Percentiles rank a stretch among this genome's conserved stretches.
These are phyloP conservation scores for Alloascoidea hylecoeti DNA, from an alignment of 805 yeast genomes.

Conservation along the genomic window DNA sequence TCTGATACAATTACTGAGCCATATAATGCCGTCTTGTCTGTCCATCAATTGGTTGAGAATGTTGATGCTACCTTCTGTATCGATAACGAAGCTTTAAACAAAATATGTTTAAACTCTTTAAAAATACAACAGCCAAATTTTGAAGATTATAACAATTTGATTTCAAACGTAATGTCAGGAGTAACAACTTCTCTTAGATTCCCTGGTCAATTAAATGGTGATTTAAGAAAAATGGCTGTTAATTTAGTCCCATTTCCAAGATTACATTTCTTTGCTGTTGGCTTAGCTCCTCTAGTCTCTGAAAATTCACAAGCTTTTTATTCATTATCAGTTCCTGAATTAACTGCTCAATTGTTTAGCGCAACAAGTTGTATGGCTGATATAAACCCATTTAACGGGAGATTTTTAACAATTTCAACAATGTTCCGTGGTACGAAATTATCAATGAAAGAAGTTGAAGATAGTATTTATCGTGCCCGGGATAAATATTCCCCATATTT, in stretches of 20 bases:
- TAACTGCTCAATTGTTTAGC: constrained; percentile 91
- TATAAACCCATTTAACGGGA: constrained; percentile 83
- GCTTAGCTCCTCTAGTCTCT: constrained; percentile 85
- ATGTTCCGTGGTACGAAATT: constrained; percentile 93
- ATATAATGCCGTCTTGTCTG: constrained; percentile 83
- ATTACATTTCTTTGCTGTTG: constrained; percentile 91
- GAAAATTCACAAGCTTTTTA: constrained; percentile 74
- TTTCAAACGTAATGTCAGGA: constrained; percentile 90
- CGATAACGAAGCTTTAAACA: constrained; percentile 88
- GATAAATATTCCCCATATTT: constrained; percentile 68
- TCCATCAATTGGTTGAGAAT: constrained; percentile 85
- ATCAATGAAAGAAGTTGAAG: constrained; percentile 88
- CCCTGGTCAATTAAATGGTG: constrained; percentile 93
- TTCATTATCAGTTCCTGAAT: constrained; percentile 79
- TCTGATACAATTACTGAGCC: constrained; percentile 94
- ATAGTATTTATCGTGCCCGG: constrained; percentile 80
- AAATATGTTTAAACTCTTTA: constrained; percentile 78
- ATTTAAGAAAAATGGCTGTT: constrained; percentile 85
- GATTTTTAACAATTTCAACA: constrained; percentile 87
- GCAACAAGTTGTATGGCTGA: constrained; percentile 95
- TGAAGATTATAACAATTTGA: constrained; percentile 69
- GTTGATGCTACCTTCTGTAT: constrained; percentile 92
- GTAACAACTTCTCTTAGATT: constrained; percentile 88
- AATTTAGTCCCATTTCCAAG: constrained; percentile 94
- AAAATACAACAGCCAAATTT: constrained; percentile 70